Base-by-base conservation (phyloP, 306 rosid genomes). In the Cucurbita ficifolia region DNA sequence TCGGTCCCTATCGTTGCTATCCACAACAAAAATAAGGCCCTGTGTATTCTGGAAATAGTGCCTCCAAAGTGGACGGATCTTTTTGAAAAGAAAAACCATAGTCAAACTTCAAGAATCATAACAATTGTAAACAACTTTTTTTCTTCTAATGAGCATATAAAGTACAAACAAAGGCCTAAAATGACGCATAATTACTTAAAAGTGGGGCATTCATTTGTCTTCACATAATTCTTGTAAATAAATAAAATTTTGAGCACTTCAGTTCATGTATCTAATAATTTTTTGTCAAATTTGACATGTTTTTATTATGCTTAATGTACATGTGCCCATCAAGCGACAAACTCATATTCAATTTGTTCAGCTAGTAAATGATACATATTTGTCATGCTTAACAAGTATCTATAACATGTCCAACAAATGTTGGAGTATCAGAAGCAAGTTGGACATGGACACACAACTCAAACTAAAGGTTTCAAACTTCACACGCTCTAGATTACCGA, bases 41-140 rank as follows among this genome's bases (percentile, higher is more conserved):
- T 92, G 98, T 2, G 98, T 92, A 85, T 90, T 92, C 92, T 92
- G 98, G 92, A 92, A 92, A 84, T 92, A 92, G 87, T 92, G 98
- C 88, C 98, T 92, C 98, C 98, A 92, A 76, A 92, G 74, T 75
- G 98, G 96, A 69, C 96, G 98, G 82, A 93, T 93, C 98, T 93
- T 82, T 60, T 82, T 60, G 49, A 61, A 42, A 53, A 36, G 43
- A 46, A 12, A 71, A 79, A 83, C 22, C 16, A 77, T 43, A 67
- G 72, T 65, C 52, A 43, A 65, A 43, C n/a, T 2, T 64, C 2
- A 18, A 38, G 5, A 64, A 64, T 38, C 72, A 64, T 12, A 65
- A 43, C 72, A 43, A 12, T 7, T 43, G 3, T 29, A 0, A 29
- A 29, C n/a, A 21, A 36, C 8, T 65, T 43, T 19, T 18, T 17